Conservation (phyloP, 202 grass and related monocot genomes). For the Panicum hallii region DNA sequence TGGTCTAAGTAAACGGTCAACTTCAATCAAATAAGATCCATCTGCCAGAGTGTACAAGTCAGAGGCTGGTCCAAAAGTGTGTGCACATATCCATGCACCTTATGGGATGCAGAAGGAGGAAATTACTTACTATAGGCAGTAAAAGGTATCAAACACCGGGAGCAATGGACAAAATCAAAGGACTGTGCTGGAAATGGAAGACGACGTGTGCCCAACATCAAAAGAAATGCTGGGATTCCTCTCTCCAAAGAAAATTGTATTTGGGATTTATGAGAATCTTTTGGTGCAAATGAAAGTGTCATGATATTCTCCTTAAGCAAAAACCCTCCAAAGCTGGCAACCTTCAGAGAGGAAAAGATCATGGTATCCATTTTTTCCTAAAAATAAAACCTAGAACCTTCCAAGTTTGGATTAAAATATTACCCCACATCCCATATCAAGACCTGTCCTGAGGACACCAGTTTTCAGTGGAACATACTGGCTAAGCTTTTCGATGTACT, state of each 20-base stretch:
- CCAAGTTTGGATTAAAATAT: slow-evolving; percentile 43
- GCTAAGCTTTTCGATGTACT: slow-evolving; percentile 76
- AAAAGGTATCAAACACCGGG: slow-evolving; percentile 93
- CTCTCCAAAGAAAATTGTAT: slow-evolving; percentile 97
- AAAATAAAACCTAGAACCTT: slow-evolving; percentile 11
- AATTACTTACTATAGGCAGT: slow-evolving; percentile 75
- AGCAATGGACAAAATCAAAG: slow-evolving; percentile 95
- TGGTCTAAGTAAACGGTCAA: slow-evolving; percentile 82
- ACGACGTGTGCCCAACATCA: slow-evolving; percentile 82
- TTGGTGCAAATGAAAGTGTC: slow-evolving; percentile 92
- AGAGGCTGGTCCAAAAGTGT: slow-evolving; percentile 30
- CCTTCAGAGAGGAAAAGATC: slow-evolving; percentile 63
- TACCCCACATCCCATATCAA: slow-evolving; percentile 97
- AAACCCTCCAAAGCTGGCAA: slow-evolving; percentile 96
- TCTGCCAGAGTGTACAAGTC: slow-evolving; percentile 61
- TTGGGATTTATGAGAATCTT: slow-evolving; percentile 96
- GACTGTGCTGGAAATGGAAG: slow-evolving; percentile 83
- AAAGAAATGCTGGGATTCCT: slow-evolving; percentile 92
- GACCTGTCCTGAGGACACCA: slow-evolving; percentile 73
- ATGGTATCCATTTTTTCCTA: background rate
- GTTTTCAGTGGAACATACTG: slow-evolving; percentile 72
- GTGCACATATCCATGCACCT: slow-evolving; percentile 29
- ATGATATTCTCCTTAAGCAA: slow-evolving; percentile 86
- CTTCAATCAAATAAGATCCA: slow-evolving; percentile 92
- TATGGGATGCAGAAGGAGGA: slow-evolving; percentile 14